These are phyloP conservation scores for Umbelopsis vinacea DNA, from an alignment of 192 early-diverging fungal genomes.

Conservation along the genomic window DNA sequence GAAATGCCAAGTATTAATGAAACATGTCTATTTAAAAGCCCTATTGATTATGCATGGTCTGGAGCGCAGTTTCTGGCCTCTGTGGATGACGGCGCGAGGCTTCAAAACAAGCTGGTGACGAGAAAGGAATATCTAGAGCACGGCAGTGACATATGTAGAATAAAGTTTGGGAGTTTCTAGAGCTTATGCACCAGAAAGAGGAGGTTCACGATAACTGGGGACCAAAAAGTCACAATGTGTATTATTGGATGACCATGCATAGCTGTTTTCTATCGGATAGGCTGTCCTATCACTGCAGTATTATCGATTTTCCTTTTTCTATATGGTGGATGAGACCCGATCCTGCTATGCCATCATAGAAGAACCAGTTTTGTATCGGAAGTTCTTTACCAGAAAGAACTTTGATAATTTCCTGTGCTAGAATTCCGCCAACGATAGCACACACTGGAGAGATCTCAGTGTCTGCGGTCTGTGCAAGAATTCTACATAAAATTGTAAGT, in stretches of 20 bases:
- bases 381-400: conserved; percentile 79
- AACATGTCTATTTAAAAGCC: conserved; percentile 46
- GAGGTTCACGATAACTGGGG: not conserved
- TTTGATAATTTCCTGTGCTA: conserved; percentile 92
- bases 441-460: conserved; percentile 81
- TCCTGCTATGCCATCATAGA: conserved; percentile 68
- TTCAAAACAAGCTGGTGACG: conserved; percentile 55
- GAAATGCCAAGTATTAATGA: not conserved
- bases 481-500: conserved; percentile 42
- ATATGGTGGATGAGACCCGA: conserved; percentile 22
- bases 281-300: not conserved
- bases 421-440: conserved; percentile 86
- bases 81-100: conserved; percentile 49
- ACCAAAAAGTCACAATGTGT: not conserved
- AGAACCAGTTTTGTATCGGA: conserved; percentile 84
- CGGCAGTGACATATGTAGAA: conserved; percentile 59
- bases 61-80: conserved; percentile 54
- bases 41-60: conserved; percentile 60
- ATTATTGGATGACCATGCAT: not conserved
- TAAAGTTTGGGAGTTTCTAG: conserved; percentile 46
- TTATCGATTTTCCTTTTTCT: conserved; percentile 1
- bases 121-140: conserved; percentile 66
- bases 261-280: not conserved
- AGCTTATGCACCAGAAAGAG: not conserved
- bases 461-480: conserved; percentile 49